These are phyloP conservation scores for Coemansia sp. DNA, from an alignment of 192 early-diverging fungal species.

Conservation along the genomic window DNA sequence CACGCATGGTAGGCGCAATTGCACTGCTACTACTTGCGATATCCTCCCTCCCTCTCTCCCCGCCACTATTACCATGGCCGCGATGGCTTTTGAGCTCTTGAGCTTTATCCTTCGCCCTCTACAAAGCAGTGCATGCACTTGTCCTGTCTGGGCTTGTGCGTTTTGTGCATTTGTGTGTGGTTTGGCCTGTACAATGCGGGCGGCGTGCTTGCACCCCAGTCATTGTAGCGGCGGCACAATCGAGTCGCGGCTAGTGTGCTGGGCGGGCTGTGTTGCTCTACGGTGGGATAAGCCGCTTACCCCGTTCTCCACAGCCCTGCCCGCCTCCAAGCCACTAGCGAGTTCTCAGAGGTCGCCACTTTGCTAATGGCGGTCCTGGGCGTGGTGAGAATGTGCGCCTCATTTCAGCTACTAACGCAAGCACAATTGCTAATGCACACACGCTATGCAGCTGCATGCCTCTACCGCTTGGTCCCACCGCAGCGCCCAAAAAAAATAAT, in stretches of 20 bases:
- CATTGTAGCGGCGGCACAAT: slow-evolving; percentile 2
- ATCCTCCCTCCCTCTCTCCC: neutral
- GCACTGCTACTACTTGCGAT: slow-evolving; percentile 1
- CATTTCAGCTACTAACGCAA: neutral
- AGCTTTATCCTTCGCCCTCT: neutral
- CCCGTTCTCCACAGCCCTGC: neutral
- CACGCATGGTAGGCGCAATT: neutral
- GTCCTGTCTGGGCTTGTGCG: neutral
- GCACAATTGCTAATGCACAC: neutral
- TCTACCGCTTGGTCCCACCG: slow-evolving; percentile 2
- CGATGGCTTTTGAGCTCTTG: neutral
- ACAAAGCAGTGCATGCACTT: neutral
- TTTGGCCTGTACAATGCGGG: neutral
- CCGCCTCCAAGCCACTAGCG: neutral
- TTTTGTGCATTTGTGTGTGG: neutral
- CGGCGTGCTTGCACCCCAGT: neutral
- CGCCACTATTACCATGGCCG: neutral
- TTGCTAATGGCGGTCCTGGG: neutral
- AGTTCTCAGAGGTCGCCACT: neutral
- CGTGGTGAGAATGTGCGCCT: neutral
- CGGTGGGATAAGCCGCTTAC: neutral
- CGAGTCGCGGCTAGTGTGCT: neutral
- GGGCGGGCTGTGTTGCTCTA: neutral
- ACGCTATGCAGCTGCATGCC: slow-evolving; percentile 1
- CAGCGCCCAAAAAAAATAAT: neutral